Evolutionary conservation across 2,329 filamentous ascomycete species (phyloP), one percentile per base, ranked within the genome.

Genomic region (Cordyceps cateniannulata): DNA sequence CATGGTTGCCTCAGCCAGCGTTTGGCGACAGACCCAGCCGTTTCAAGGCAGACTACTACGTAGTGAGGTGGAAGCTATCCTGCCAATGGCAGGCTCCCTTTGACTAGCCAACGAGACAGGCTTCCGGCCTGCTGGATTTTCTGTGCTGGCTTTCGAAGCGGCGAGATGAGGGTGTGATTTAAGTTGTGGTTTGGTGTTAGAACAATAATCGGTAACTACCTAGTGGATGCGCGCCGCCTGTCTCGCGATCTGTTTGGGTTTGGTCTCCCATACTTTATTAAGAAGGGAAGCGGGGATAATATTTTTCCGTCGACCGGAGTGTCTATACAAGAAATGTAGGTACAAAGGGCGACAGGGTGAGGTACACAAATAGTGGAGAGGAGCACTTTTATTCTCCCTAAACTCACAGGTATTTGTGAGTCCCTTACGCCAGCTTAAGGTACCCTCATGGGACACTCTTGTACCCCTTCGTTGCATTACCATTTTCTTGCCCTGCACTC

Each of bases 1-100:
- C 74, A 77, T 77, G 54, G 57, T 65, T 56, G 57, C 52, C 57
- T 52, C 20, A 38, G 38, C 47, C 25, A 32, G 12, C 44, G 25
- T 51, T 59, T 59, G 47, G 56, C 47, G 29, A 47, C 56, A 51
- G 27, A 48, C 54, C 54, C 20, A 24, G 40, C 14, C 35, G 18
- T 32, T 29, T 51, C 47, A 10, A 29, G 25, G 38, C 54, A 35
- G 32, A 24, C 47, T 29, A 27, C 32, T 32, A 29, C 35, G 20
- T 25, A 35, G 56, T 9, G 47, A 59, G 32, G 35, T 14, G 20
- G 20, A 45, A 38, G 44, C 9, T 61, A 51, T 61, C 45, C 50
- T 48, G 50, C 51, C 59, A 56, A 61, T 61, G 59, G 51, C 59
- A 61, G 52, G 44, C 38, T 55, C 22, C 32, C 32, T 25, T 25